Evolutionary conservation across 768 basidiomycete genomes (phyloP).

Genomic region (Mycena chlorophos): DNA sequence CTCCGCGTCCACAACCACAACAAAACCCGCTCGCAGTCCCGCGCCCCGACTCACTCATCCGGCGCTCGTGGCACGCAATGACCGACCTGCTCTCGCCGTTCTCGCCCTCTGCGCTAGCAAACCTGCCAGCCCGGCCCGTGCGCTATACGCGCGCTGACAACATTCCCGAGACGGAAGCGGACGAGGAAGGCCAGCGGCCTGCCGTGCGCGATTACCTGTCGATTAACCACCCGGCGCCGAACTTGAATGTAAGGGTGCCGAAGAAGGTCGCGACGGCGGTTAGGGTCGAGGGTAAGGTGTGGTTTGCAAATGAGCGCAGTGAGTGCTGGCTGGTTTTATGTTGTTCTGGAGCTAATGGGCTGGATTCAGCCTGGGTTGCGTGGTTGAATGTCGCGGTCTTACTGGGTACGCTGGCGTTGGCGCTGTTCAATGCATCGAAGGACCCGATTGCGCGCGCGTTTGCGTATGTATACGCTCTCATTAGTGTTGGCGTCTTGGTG

Average conservation of each 20-base stretch:
- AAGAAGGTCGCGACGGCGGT: conserved; percentile 81
- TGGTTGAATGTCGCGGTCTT: conserved; percentile 88
- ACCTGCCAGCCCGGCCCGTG: conserved; percentile 45
- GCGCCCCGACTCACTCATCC: conserved; percentile 42
- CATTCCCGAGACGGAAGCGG: conserved; percentile 61
- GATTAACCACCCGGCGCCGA: conserved; percentile 56
- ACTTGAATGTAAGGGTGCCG: conserved; percentile 65
- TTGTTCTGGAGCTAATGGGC: neutral
- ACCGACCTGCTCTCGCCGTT: conserved; percentile 64
- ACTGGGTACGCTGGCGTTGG: conserved; percentile 80
- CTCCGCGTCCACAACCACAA: neutral
- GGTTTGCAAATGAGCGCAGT: conserved; percentile 98
- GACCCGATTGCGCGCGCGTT: conserved; percentile 73
- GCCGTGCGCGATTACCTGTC: conserved; percentile 74
- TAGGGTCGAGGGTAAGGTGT: conserved; percentile 92
- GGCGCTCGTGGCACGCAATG: conserved; percentile 64
- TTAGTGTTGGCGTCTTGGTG: conserved; percentile 73
- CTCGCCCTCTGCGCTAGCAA: conserved; percentile 59
- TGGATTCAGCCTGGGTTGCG: conserved; percentile 76
- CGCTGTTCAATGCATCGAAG: conserved; percentile 83
- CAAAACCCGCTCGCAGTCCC: conserved; percentile 10
- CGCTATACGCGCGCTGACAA: conserved; percentile 71
- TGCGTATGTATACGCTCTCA: conserved; percentile 78
- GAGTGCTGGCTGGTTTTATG: conserved; percentile 25
- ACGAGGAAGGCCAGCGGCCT: conserved; percentile 54